These are phyloP conservation scores for Albatrellus ellisii DNA, from an alignment of 768 basidiomycete genomes.

Conservation along the genomic window DNA sequence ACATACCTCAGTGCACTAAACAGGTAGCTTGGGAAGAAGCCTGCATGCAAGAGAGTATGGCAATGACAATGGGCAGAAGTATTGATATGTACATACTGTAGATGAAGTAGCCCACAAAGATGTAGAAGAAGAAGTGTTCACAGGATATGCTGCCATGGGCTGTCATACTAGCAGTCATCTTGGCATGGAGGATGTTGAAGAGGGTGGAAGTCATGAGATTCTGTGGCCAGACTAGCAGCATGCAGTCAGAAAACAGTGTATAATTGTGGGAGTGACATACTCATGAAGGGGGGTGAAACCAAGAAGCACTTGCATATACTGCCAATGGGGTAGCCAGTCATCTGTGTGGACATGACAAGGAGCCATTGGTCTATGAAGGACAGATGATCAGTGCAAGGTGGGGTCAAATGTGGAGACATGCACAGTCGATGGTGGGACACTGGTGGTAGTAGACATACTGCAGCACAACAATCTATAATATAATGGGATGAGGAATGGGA, in stretches of 20 bases:
- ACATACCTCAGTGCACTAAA: slow-evolving; percentile 10
- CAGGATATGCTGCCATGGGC: slow-evolving; percentile 33
- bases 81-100: slow-evolving; percentile 56
- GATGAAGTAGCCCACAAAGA: slow-evolving; percentile 21
- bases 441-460: slow-evolving; percentile 33
- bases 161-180: slow-evolving; percentile 29
- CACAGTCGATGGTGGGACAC: slow-evolving; percentile 23
- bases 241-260: no score
- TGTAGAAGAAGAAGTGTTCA: slow-evolving; percentile 37
- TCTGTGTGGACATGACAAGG: slow-evolving; percentile 27
- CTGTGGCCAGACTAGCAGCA: slow-evolving; percentile 33
- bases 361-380: slow-evolving; percentile 20
- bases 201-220: slow-evolving; percentile 28
- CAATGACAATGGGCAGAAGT: slow-evolving; percentile 40
- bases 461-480: slow-evolving; percentile 31
- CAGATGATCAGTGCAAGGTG: background rate
- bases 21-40: slow-evolving; percentile 1
- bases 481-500: no score
- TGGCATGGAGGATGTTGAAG: slow-evolving; percentile 29
- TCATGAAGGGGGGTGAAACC: slow-evolving; percentile 29
- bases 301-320: slow-evolving; percentile 30
- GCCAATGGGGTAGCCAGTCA: slow-evolving; percentile 29
- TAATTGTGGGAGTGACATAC: no score
- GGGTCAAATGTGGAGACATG: background rate
- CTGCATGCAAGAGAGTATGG: background rate